A percentile compares a stretch with the other conserved stretches of the same genome.
Evolutionary conservation across 2,329 filamentous ascomycete genomes (phyloP).

Genomic region (Penicillium sclerotiorum): DNA sequence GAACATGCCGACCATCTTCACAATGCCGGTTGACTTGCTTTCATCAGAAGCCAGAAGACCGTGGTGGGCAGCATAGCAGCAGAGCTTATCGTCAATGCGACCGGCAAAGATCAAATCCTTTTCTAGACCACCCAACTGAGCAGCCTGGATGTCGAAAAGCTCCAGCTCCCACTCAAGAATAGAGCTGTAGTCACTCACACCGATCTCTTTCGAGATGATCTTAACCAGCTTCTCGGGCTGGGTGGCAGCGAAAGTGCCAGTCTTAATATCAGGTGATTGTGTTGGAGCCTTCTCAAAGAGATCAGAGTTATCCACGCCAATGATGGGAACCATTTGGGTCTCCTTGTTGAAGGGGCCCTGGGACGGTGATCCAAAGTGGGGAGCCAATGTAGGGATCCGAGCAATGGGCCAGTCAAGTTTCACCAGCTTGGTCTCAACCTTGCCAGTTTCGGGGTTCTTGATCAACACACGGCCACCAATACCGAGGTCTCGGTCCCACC

Average conservation of each 20-base stretch:
- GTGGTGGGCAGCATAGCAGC: constrained; percentile 87
- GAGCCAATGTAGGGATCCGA: constrained; percentile 85
- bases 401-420: constrained; percentile 96
- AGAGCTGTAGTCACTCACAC: constrained; percentile 68
- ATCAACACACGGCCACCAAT: constrained; percentile 89
- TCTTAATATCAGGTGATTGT: constrained; percentile 43
- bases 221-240: constrained; percentile 85
- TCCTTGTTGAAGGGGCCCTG: constrained; percentile 75
- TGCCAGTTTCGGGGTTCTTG: constrained; percentile 69
- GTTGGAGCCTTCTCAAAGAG: constrained; percentile 38
- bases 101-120: constrained; percentile 94
- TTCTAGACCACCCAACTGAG: constrained; percentile 79
- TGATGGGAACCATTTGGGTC: constrained; percentile 91
- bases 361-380: constrained; percentile 81
- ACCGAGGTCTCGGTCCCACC: constrained; percentile 95
- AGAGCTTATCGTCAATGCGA: constrained; percentile 96
- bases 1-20: constrained; percentile 92
- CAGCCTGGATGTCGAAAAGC: constrained; percentile 87
- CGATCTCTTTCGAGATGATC: constrained; percentile 77
- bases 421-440: constrained; percentile 79
- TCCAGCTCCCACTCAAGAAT: constrained; percentile 98
- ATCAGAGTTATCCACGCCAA: constrained; percentile 79
- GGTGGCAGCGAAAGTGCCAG: constrained; percentile 73
- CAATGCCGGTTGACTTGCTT: constrained; percentile 57
- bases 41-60: constrained; percentile 72